These are phyloP conservation scores for Veloporphyrellus conicus DNA, from an alignment of 1,284 basidiomycete species.

Conservation along the genomic window DNA sequence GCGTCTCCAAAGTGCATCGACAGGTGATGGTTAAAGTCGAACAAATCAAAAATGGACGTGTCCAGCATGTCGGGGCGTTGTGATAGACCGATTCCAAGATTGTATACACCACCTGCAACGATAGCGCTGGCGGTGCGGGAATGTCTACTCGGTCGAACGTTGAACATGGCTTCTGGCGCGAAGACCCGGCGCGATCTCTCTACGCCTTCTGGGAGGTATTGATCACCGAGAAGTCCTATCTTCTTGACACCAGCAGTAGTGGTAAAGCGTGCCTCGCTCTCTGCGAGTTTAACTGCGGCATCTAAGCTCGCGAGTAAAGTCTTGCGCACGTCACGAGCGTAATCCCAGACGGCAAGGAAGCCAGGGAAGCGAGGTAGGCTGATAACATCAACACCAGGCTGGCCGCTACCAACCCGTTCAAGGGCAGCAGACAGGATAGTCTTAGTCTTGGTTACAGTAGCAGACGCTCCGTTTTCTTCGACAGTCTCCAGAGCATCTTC, in stretches of 20 bases:
- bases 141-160: constrained; percentile 48
- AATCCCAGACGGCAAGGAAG: constrained; percentile 83
- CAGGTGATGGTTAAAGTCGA: constrained; percentile 84
- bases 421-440: constrained; percentile 68
- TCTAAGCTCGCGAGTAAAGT: constrained; percentile 82
- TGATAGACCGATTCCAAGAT: constrained; percentile 72
- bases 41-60: constrained; percentile 76
- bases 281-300: constrained; percentile 73
- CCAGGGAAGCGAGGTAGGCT: constrained; percentile 85
- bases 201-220: constrained; percentile 78
- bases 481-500: constrained; percentile 76
- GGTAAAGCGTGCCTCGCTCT: constrained; percentile 76
- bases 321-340: constrained; percentile 79
- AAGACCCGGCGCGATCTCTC: constrained; percentile 81
- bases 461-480: constrained; percentile 73
- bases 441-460: constrained; percentile 54
- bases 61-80: constrained; percentile 68
- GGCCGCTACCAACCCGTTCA: constrained; percentile 74
- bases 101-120: constrained; percentile 68
- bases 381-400: constrained; percentile 53
- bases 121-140: constrained; percentile 46
- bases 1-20: constrained; percentile 58
- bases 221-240: constrained; percentile 71
- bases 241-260: constrained; percentile 69
- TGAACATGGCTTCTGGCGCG: constrained; percentile 96